A percentile compares a stretch with the other conserved stretches of the same genome.
phyloP scores from a whole-genome alignment of 2,329 filamentous ascomycete species.

The Stachybotrys elegans region DNA sequence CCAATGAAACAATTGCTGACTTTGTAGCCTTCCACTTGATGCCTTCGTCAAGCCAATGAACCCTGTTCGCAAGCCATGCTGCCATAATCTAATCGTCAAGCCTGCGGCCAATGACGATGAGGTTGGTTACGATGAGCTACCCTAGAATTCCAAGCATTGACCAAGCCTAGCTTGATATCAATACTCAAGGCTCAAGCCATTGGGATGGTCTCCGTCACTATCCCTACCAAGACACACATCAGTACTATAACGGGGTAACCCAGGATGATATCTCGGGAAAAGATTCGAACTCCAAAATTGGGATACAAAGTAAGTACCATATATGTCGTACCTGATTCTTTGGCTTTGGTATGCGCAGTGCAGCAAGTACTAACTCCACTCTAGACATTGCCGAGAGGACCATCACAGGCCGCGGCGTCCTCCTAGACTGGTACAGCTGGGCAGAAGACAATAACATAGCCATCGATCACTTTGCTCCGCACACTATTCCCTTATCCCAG shows the following conservation, averaged over 20 bases:
- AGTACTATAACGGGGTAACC: neutral
- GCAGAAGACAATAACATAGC: conserved; percentile 29
- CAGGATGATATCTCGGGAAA: neutral
- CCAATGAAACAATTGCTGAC: too few species aligned
- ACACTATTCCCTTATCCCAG: conserved; percentile 35
- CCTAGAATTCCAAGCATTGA: neutral
- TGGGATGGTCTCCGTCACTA: neutral
- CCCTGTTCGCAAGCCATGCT: conserved; percentile 12
- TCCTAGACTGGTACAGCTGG: conserved; percentile 48
- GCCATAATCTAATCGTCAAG: conserved; percentile 12
- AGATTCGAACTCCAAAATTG: neutral
- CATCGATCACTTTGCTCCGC: conserved; percentile 33
- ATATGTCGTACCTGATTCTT: too few species aligned
- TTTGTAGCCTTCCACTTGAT: conserved; percentile 6
- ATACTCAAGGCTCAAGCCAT: neutral
- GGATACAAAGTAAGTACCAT: neutral
- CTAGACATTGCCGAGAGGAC: conserved; percentile 18
- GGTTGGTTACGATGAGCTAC: conserved; percentile 3
- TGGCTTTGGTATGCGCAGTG: too few species aligned
- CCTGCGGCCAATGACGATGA: conserved; percentile 16
- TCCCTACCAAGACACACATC: neutral
- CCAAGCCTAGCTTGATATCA: neutral
- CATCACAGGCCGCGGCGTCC: conserved; percentile 44
- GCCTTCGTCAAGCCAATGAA: conserved; percentile 8
- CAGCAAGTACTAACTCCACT: neutral